Conservation (phyloP, 1,284 basidiomycete genomes). For the Chondrostereum purpureum region DNA sequence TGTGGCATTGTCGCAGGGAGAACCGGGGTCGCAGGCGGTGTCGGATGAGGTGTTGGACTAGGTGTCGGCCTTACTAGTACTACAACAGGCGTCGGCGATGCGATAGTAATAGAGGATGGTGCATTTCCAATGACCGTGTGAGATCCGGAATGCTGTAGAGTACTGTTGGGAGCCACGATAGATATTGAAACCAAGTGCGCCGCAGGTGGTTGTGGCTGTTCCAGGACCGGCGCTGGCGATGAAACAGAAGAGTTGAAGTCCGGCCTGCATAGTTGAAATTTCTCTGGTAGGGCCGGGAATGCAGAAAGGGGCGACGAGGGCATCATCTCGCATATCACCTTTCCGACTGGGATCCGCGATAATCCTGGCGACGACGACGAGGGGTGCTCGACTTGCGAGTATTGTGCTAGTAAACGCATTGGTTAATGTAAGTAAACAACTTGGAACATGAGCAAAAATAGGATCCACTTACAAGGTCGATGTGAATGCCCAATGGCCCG, state of each 20-base stretch:
- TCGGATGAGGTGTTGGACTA: constrained; percentile 28
- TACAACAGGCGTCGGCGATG: constrained; percentile 27
- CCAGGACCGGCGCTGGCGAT: no score
- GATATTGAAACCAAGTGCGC: constrained; percentile 2
- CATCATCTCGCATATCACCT: constrained; percentile 7
- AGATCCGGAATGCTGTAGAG: neutral
- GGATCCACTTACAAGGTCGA: no score
- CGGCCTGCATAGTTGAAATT: neutral
- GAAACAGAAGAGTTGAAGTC: neutral
- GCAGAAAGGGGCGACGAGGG: neutral
- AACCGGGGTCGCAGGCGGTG: constrained; percentile 37
- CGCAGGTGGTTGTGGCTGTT: constrained; percentile 3
- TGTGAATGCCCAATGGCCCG: neutral
- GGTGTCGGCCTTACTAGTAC: constrained; percentile 23
- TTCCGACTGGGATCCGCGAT: constrained; percentile 3
- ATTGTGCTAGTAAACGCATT: no score
- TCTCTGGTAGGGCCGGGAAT: neutral
- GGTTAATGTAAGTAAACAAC: neutral
- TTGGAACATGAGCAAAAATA: neutral
- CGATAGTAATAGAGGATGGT: constrained; percentile 10
- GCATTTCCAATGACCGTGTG: neutral
- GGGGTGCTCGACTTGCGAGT: no score
- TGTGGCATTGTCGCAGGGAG: constrained; percentile 17
- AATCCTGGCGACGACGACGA: neutral
- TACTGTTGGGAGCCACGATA: neutral